Evolutionary conservation across 2,329 filamentous ascomycete genomes (phyloP).

Genomic region (Erysiphe pisi): DNA sequence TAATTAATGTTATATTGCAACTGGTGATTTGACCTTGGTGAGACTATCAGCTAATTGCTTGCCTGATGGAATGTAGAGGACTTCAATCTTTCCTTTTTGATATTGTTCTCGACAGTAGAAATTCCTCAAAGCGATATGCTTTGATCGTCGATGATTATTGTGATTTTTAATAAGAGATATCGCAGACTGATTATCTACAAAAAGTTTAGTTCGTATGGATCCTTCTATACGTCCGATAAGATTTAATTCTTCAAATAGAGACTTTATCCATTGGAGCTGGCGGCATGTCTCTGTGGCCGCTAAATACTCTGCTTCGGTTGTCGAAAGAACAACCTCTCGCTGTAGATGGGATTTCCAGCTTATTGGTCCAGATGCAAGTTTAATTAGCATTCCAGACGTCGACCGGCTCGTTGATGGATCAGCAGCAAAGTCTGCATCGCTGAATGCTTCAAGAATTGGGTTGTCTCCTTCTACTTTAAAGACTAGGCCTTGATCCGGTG

Average conservation of each 20-base stretch:
- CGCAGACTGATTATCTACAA: background rate
- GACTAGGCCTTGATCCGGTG: background rate
- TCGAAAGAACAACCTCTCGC: background rate
- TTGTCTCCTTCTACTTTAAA: background rate
- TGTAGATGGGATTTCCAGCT: background rate
- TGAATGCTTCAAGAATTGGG: background rate
- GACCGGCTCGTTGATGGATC: background rate
- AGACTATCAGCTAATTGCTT: no score
- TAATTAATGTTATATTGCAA: no score
- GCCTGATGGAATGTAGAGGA: no score
- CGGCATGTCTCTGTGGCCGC: background rate
- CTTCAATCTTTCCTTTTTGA: no score
- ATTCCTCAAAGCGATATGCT: no score
- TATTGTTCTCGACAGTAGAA: no score
- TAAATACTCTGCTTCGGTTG: background rate
- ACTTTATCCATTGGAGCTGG: background rate
- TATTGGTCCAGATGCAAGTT: background rate
- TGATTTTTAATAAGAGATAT: background rate
- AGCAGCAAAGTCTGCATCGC: background rate
- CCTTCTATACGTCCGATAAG: background rate
- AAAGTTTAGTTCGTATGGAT: background rate
- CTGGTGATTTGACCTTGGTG: no score
- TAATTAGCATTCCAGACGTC: background rate
- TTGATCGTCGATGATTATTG: background rate
- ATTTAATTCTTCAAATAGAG: background rate